Evolutionary conservation across 495 filamentous ascomycete species (phyloP).

Genomic region (Margaritispora aquatica): DNA sequence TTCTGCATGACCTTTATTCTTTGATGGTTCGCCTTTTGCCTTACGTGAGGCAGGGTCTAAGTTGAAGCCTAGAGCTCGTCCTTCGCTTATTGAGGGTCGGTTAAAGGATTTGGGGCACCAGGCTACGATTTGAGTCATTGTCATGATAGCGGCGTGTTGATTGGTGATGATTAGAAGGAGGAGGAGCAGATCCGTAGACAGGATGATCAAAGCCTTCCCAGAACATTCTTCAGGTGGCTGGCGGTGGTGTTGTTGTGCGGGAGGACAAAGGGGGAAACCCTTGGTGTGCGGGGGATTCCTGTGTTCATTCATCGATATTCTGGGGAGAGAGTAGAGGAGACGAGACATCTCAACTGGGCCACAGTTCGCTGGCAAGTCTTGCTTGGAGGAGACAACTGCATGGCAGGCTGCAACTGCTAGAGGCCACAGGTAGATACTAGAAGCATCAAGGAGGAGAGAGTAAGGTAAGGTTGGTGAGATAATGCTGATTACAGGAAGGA

Average conservation of each 20-base stretch:
- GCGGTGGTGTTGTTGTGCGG: neutral
- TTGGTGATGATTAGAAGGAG: neutral
- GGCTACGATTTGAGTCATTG: neutral
- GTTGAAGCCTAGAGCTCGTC: neutral
- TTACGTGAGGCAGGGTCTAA: no score
- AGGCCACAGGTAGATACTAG: neutral
- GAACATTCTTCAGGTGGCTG: neutral
- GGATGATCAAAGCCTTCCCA: neutral
- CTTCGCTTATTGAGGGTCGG: no score
- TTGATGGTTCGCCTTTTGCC: neutral
- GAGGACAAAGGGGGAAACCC: neutral
- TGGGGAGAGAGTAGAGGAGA: neutral
- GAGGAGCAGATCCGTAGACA: neutral
- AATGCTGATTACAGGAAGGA: neutral
- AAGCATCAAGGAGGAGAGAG: neutral
- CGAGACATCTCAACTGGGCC: neutral
- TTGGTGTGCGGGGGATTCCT: no score
- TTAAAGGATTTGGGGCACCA: no score
- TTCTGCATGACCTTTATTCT: neutral
- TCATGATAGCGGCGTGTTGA: neutral
- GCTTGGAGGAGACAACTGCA: neutral
- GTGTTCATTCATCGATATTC: neutral
- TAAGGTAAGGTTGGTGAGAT: neutral
- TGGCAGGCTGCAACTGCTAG: neutral
- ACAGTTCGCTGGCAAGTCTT: neutral